Base-by-base conservation (phyloP, 169 alveolate species). In the Plasmodium reichenowi region DNA sequence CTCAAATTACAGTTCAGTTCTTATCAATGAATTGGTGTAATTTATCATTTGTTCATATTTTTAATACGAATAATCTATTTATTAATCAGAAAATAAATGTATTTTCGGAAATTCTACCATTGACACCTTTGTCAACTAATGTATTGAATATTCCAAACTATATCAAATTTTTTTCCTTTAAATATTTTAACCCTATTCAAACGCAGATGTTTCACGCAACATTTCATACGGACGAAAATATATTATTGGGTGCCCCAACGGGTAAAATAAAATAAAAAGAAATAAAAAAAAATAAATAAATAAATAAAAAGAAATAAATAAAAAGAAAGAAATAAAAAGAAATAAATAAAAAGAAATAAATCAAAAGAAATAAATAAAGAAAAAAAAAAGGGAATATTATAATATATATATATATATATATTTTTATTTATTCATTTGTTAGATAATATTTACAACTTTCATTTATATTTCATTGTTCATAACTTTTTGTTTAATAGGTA, bases 191-290 rank as follows among this genome's bases (percentile, higher is more conserved):
- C 86, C 99, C 99, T 2, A 93, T 98, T 32, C 99, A 98, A 91
- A 97, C 99, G 32, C 98, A 98, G 89, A 96, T 98, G n/a, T 98
- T 98, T 94, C 99, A 97, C 89, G 91, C 98, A n/a, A 93, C 97
- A 12, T 98, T 94, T 93, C 96, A 97, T 92, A 96, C 99, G 7
- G 99, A 98, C 88, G 98, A 97, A 93, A 99, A 98, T 91, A 95
- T 98, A 26, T 95, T 99, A 52, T 95, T 98, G 20, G 99, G 99
- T 15, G 99, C 99, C n/a, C 99, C 99, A 0, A 99, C 99, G n/a
- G 99, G 99, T 29, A 38, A 38, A 38, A 38, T 38, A 38, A 32
- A 32, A 32, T 32, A 20, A 32, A 32, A 32, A 32, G 3, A 32
- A 20, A 20, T 0, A 20, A 20, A 20, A 0, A 20, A 20, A 20